Evolutionary conservation across 1,284 basidiomycete genomes (phyloP).

Genomic region (Sanghuangporus sanghuang): DNA sequence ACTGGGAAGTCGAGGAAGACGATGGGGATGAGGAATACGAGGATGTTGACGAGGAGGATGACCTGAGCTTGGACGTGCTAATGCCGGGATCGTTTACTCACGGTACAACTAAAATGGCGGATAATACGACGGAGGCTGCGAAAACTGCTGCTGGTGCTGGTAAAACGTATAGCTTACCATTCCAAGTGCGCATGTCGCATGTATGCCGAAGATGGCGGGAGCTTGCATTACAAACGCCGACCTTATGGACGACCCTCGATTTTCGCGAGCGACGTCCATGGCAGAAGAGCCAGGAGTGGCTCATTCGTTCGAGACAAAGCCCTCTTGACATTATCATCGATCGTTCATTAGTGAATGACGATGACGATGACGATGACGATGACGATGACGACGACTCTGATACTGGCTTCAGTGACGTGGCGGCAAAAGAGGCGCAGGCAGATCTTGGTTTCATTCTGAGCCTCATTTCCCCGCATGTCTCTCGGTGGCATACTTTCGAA

Average conservation of each 20-base stretch:
- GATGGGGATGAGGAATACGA: slow-evolving; percentile 19
- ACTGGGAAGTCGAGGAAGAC: slow-evolving; percentile 20
- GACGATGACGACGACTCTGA: slow-evolving; percentile 16
- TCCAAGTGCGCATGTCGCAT: slow-evolving; percentile 41
- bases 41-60: slow-evolving; percentile 21
- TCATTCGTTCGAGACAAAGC: slow-evolving; percentile 41
- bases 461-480: slow-evolving; percentile 45
- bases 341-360: slow-evolving; percentile 16
- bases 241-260: slow-evolving; percentile 27
- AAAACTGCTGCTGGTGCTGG: slow-evolving; percentile 16
- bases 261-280: slow-evolving; percentile 22
- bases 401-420: not conserved
- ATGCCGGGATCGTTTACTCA: slow-evolving; percentile 11
- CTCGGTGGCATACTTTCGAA: slow-evolving; percentile 46
- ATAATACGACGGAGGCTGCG: slow-evolving; percentile 15
- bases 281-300: slow-evolving; percentile 33
- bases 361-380: too few species aligned
- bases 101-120: not conserved
- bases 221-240: slow-evolving; percentile 29
- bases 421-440: not conserved
- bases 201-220: slow-evolving; percentile 35
- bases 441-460: slow-evolving; percentile 39
- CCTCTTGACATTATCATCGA: slow-evolving; percentile 36
- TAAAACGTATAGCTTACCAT: slow-evolving; percentile 28
- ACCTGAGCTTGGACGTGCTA: slow-evolving; percentile 10